Evolutionary conservation across 176 grass and related monocot species (phyloP), one percentile per base, ranked within the genome.

Genomic region (Eleusine indica): DNA sequence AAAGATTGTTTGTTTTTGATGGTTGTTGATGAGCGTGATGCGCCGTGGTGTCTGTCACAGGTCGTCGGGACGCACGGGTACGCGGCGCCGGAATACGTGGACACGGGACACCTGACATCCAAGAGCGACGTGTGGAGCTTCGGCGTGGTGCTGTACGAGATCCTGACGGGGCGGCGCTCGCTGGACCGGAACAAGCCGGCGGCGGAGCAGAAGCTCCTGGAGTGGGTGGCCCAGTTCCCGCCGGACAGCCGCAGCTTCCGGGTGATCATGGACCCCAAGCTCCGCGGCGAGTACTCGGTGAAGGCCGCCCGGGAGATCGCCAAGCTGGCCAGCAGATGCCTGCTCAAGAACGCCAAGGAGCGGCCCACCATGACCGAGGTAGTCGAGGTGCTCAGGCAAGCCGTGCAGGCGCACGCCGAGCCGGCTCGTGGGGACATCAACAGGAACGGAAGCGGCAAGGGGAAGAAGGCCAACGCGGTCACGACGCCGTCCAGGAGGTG

Each of bases 81-180:
- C 78, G 96, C 96, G 19, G 96, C 96, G 3, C 96, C 96, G 14
- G 96, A 98, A 43, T 98, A 98, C 87, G 90, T 98, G 13, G 87
- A 94, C 57, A 90, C 87, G 6, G 96, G 96, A 0, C 96, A 94
- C 83, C 85, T 98, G 80, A 90, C 91, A 8, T 56, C 85, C 19
- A 95, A 96, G 87, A 98, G 96, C 46, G 96, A 98, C n/a, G 87
- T 98, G 51, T 98, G 87, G 89, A 89, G 93, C 84, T 98, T 98
- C 25, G 96, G 96, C 14, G 93, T 98, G 80, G 93, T 98, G 82
- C 81, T 98, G 46, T 95, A 96, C 47, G 96, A 98, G 86, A 89
- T 98, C 73, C 80, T 98, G 54, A 96, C 93, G 5, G 96, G 93
- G 10, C 83, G 96, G 77, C 89, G 93, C 54, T 88, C 96, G 12